Percentiles rank a stretch among this genome's conserved stretches.
These are phyloP conservation scores for Vanilla planifolia DNA, from an alignment of 106 monocot genomes.

Conservation along the genomic window DNA sequence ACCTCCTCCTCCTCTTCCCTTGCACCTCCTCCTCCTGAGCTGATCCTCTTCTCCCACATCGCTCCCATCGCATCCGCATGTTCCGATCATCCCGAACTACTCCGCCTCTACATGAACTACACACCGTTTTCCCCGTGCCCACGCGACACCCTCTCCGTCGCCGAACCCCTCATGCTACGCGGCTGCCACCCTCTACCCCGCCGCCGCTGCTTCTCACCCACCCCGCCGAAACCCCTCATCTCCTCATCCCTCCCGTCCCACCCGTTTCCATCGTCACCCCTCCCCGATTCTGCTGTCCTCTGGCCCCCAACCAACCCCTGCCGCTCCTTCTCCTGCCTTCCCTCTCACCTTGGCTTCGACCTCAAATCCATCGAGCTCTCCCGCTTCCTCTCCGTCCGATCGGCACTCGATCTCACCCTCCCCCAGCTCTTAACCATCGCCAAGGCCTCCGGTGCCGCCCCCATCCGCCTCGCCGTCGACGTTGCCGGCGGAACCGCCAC, in stretches of 20 bases:
- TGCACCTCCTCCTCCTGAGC: constrained; percentile 37
- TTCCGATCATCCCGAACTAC: constrained; percentile 86
- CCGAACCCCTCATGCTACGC: constrained; percentile 76
- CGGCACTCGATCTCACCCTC: constrained; percentile 67
- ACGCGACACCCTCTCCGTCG: constrained; percentile 38
- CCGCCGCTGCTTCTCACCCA: constrained; percentile 87
- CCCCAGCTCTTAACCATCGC: constrained; percentile 60
- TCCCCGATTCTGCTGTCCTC: constrained; percentile 51
- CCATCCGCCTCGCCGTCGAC: constrained; percentile 67
- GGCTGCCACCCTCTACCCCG: constrained; percentile 99
- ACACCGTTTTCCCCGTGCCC: constrained; percentile 87
- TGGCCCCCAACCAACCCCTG: constrained; percentile 41
- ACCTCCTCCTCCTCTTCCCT: constrained; percentile 5
- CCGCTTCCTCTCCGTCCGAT: constrained; percentile 43
- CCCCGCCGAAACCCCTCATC: constrained; percentile 8
- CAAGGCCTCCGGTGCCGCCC: constrained; percentile 16
- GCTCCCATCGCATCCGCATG: constrained; percentile 85
- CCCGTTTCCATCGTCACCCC: constrained; percentile 19
- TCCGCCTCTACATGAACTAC: constrained; percentile 89
- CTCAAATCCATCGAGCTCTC: constrained; percentile 14
- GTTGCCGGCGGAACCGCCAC: constrained; percentile 70
- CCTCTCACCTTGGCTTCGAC: constrained; percentile 33
- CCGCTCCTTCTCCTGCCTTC: constrained; percentile 51
- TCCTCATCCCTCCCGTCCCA: background rate
- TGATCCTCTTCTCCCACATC: constrained; percentile 65